Evolutionary conservation across 495 filamentous ascomycete genomes (phyloP).

Genomic region (Astrocystis sublimbata): DNA sequence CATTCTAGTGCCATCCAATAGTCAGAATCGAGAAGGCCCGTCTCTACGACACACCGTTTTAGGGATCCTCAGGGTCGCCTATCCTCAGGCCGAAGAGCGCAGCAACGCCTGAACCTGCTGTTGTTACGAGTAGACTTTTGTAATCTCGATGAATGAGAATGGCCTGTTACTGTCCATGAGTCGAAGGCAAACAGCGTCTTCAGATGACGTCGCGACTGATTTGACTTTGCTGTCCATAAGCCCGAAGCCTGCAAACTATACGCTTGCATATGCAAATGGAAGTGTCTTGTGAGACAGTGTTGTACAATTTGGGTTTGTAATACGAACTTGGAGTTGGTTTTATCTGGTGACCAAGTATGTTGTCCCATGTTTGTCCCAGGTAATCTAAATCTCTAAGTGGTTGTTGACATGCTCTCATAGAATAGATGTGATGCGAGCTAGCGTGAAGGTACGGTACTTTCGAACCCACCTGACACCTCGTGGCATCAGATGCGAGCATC

Average conservation of each 20-base stretch:
- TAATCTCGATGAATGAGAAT: no score
- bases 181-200: no score
- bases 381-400: slow-evolving; percentile 1
- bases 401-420: background rate
- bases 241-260: background rate
- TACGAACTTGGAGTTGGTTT: no score
- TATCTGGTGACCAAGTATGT: slow-evolving; percentile 6
- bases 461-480: slow-evolving; percentile 17
- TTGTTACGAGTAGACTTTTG: no score
- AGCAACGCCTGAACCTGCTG: background rate
- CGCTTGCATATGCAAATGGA: slow-evolving; percentile 2
- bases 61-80: background rate
- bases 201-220: no score
- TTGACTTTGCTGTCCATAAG: no score
- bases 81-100: background rate
- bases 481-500: slow-evolving; percentile 7
- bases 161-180: no score
- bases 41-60: slow-evolving; percentile 2
- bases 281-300: background rate
- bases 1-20: slow-evolving; percentile 35
- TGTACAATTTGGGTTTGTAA: background rate
- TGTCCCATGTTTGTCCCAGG: slow-evolving; percentile 2
- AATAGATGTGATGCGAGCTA: slow-evolving; percentile 13
- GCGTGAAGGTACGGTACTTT: slow-evolving; percentile 21
- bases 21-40: slow-evolving; percentile 20